Evolutionary conservation across 805 yeast species (phyloP), one percentile per base, ranked within the genome.

Genomic region (Lachancea thermotolerans): DNA sequence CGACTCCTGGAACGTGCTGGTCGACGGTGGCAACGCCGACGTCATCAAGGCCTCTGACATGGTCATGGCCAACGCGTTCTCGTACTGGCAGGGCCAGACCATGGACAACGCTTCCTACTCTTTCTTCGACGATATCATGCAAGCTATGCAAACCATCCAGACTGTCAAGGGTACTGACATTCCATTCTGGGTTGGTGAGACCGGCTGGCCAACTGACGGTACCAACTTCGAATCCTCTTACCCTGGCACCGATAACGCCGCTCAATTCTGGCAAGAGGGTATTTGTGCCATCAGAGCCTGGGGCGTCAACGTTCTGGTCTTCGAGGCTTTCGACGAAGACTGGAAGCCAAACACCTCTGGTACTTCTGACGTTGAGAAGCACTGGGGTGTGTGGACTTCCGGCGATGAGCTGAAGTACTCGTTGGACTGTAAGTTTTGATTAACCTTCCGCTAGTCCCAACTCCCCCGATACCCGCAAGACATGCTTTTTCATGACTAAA

Each of bases 71-170:
- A 91, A 91, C 65, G 97, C 96, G 41, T 91, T 91, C 78, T 86
- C 97, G 8, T 91, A 90, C 82, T 91, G 98, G 98, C 98, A 91
- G 74, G 97, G 97, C 37, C 97, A 89, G 73, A 76, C 88, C 55
- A 77, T 75, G 77, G 61, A 67, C 41, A 90, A 90, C 67, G 78
- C 96, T 25, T 79, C 95, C 14, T 86, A 79, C 76, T 88, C 96
- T 2, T 91, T 90, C 83, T 78, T 88, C 55, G 97, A 90, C 66
- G 97, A 91, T 67, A 87, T 91, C 67, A 89, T 90, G 96, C 97
- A 91, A 76, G 96, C 97, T 54, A 72, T 91, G 66, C 95, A 88
- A 73, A 73, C 75, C 50, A 79, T 91, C 59, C 96, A 91, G 76
- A 73, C 87, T 56, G 68, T 77, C 57, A 90, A 91, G 75, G 96